These are phyloP conservation scores for Rubia occidens DNA, from an alignment of 305 asterid species.

Conservation along the genomic window DNA sequence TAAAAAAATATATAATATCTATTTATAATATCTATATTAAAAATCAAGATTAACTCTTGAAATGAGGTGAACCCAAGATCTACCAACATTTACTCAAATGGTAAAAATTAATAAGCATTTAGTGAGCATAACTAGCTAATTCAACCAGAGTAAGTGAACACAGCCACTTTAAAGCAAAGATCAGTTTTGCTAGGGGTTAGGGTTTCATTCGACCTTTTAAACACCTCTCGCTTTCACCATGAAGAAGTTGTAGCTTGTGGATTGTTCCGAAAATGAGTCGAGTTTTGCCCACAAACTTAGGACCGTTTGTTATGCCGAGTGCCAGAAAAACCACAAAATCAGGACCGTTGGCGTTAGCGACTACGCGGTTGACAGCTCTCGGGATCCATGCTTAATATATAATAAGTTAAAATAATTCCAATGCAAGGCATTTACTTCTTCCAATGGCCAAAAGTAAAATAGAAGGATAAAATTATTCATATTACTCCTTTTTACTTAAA, in stretches of 20 bases:
- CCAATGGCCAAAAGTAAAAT: too few relatives aligned
- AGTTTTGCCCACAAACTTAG: slow-evolving; percentile 36
- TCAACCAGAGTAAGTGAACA: neutral
- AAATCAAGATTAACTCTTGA: too few relatives aligned
- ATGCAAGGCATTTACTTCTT: too few relatives aligned
- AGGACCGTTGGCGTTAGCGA: slow-evolving; percentile 66
- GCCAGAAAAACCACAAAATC: slow-evolving; percentile 79
- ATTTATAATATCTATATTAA: too few relatives aligned
- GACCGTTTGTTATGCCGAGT: slow-evolving; percentile 53
- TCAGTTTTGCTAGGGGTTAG: slow-evolving; percentile 55
- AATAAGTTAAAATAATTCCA: too few relatives aligned
- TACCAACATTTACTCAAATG: neutral
- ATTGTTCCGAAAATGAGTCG: slow-evolving; percentile 19
- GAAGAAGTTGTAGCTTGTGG: slow-evolving; percentile 51
- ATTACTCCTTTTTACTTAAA: too few relatives aligned
- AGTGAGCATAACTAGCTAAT: neutral
- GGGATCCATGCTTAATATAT: slow-evolving; percentile 35
- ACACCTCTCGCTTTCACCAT: too few relatives aligned
- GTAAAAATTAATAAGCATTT: neutral
- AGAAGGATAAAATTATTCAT: too few relatives aligned
- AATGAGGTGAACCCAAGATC: neutral
- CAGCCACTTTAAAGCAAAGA: neutral
- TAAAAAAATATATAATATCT: too few relatives aligned
- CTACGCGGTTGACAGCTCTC: slow-evolving; percentile 78
- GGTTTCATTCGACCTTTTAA: slow-evolving; percentile 56